phyloP scores from a whole-genome alignment of 345 rosid species.

The Excoecaria cochinchinensis region DNA sequence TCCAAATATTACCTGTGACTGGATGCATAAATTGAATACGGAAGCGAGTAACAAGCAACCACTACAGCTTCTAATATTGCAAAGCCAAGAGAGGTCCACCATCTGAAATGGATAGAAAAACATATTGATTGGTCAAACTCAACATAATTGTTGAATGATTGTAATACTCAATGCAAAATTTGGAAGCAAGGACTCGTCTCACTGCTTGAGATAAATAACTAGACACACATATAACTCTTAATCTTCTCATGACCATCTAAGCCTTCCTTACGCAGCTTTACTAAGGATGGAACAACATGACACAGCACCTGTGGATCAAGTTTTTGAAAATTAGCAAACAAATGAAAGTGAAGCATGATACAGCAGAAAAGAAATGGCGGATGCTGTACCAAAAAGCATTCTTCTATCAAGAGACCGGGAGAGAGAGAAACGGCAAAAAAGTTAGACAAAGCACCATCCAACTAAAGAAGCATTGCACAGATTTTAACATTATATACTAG shows the following conservation, averaged over 20 bases:
- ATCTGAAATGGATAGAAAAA: constrained; percentile 50
- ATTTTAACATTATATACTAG: neutral
- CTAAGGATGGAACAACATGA: constrained; percentile 83
- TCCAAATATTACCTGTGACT: constrained; percentile 54
- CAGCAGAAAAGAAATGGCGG: neutral
- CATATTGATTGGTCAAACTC: neutral
- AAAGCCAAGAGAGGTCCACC: constrained; percentile 93
- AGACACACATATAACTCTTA: constrained; percentile 98
- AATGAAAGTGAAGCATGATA: neutral
- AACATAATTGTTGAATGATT: constrained; percentile 13
- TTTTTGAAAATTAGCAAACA: constrained; percentile 14
- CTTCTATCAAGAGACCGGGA: neutral
- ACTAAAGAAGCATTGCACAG: neutral
- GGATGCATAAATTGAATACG: constrained; percentile 81
- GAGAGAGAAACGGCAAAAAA: neutral
- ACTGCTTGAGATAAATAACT: constrained; percentile 65
- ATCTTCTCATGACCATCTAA: constrained; percentile 95
- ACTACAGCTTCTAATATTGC: constrained; percentile 80
- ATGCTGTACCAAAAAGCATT: neutral
- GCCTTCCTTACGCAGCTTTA: constrained; percentile 95
- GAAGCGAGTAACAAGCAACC: constrained; percentile 79
- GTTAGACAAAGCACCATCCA: too few relatives aligned
- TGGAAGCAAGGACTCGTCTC: constrained; percentile 51
- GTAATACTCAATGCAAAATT: constrained; percentile 19
- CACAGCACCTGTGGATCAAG: constrained; percentile 66